Base-by-base conservation (phyloP, 306 rosid species). In the Morella rubra region DNA sequence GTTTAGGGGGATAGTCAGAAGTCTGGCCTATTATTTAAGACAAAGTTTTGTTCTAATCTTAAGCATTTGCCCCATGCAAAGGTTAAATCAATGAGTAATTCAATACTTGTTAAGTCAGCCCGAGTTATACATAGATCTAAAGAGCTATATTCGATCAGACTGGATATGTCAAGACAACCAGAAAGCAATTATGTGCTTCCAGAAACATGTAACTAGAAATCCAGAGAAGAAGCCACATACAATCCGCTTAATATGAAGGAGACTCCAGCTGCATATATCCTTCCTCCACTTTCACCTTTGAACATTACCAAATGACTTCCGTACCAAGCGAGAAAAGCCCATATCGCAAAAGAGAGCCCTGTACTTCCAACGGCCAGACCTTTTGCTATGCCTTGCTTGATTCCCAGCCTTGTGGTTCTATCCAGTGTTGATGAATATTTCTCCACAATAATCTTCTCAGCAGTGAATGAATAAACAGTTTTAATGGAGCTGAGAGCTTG, bases 301-400 rank as follows among this genome's bases (percentile, higher is more conserved):
- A 85, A 86, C 97, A 95, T 95, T 14, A 90, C 91, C 92, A 95
- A 89, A 81, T 70, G 96, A 61, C 98, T 92, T 37, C 98, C 98
- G 75, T 95, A 92, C 98, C 98, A 95, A 84, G 98, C 95, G 80
- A 95, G 91, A 79, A 95, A 87, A 22, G 88, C 98, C 98, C 98
- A 95, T 64, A 92, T 95, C 27, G 92, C 87, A 75, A 92, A 95
- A 11, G 87, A 89, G 0, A 95, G 61, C 44, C 97, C 98, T 19
- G 88, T 89, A 77, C 98, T 90, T 53, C 98, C 98, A 1, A 95
- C 87, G 1, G 97, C 97, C 58, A 92, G 73, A 15, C 98, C 98
- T 78, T 95, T 95, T 1, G 98, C 96, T 22, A 92, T 81, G 37
- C 97, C 98, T 86, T 95, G 97, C 60, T 82, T 95, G 20, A 95